Base-by-base conservation (phyloP, 2,329 filamentous ascomycete species). In the Claviceps arundinis region DNA sequence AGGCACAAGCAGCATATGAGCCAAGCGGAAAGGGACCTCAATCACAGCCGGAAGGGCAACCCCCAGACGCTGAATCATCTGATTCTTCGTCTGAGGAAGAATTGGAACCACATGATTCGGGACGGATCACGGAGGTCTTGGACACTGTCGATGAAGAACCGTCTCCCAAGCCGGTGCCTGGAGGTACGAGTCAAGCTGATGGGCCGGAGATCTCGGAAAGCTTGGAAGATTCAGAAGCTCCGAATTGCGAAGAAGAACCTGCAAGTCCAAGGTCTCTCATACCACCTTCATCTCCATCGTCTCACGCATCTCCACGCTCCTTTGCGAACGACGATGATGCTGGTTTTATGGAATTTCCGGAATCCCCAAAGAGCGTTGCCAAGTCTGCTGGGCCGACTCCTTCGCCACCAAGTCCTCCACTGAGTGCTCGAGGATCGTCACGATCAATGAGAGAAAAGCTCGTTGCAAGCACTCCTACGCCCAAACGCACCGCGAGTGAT, bases 71-170 rank as follows among this genome's bases (percentile, higher is more conserved):
- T n/a, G 22, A 37, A 11, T 22, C 19, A 11, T 41, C 38, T 47
- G 50, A 51, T 8, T 47, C 37, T 37, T 26, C 42, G 2, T 50
- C 52, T 6, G 48, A 50, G 5, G 45, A 30, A 14, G 48, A 48
- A 19, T 11, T 17, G 45, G 37, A 47, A 38, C 17, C 37, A 40
- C 2, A 37, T 17, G 44, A 51, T 11, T 22, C 24, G 5, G 26
- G 37, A n/a, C 48, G 48, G 38, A 47, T 53, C n/a, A 53, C 44
- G 5, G 52, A 53, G 41, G 37, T 53, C 16, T 24, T 45, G 37
- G 50, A 51, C 37, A n/a, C 24, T n/a, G 43, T n/a, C 37, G 24
- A 47, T 22, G 50, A 42, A 4, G 45, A 26, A 38, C 5, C n/a
- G 30, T 44, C 48, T 22, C 38, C 34, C 42, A n/a, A 40, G 22